Conservation (phyloP, 768 basidiomycete species). For the Leccinum fibrillosum region DNA sequence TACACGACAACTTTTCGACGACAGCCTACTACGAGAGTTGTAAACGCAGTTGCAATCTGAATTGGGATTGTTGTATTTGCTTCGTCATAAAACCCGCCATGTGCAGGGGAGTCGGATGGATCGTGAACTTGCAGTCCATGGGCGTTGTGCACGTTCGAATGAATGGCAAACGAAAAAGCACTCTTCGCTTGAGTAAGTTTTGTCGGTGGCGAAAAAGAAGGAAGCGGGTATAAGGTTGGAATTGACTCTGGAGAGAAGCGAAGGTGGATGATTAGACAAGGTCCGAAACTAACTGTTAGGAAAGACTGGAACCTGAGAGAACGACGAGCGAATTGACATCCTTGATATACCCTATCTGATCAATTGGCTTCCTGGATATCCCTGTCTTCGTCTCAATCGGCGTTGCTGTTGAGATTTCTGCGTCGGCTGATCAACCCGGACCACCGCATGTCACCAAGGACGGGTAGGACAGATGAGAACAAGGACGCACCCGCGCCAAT, state of each 20-base stretch:
- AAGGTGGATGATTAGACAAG: neutral
- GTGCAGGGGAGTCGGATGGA: constrained; percentile 8
- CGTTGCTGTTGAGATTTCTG: constrained; percentile 16
- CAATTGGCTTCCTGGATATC: constrained; percentile 68
- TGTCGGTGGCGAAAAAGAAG: constrained; percentile 66
- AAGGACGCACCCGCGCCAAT: constrained; percentile 36
- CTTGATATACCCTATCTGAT: constrained; percentile 82
- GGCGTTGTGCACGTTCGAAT: constrained; percentile 55
- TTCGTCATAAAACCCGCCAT: constrained; percentile 10
- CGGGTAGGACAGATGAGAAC: constrained; percentile 18
- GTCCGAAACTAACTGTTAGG: neutral
- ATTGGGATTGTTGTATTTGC: constrained; percentile 24
- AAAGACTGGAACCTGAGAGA: constrained; percentile 63
- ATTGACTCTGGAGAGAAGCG: constrained; percentile 51
- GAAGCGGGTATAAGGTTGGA: constrained; percentile 74
- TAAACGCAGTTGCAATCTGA: constrained; percentile 65
- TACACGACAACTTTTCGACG: constrained; percentile 81
- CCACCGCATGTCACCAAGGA: constrained; percentile 14
- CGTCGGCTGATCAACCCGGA: constrained; percentile 5
- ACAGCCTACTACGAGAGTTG: constrained; percentile 81
- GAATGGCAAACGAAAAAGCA: constrained; percentile 79
- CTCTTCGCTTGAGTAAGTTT: constrained; percentile 73
- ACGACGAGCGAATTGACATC: constrained; percentile 84
- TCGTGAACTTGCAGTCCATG: constrained; percentile 24
- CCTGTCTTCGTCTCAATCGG: constrained; percentile 65